Evolutionary conservation across 495 filamentous ascomycete species (phyloP).

Genomic region (Neurospora terricola): DNA sequence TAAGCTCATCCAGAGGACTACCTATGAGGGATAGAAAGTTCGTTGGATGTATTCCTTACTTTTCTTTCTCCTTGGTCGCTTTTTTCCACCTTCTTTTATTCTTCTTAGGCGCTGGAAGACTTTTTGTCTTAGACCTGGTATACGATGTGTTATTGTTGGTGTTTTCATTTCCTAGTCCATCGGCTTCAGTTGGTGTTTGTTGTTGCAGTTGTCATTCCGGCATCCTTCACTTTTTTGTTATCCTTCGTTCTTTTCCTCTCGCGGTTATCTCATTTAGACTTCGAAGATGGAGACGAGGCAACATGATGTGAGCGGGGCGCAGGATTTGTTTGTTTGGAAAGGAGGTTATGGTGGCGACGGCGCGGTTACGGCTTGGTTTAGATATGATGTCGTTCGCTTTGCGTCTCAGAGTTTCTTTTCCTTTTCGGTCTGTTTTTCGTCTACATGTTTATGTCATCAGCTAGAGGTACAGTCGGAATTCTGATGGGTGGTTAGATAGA

Average conservation of each 20-base stretch:
- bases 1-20: slow-evolving; percentile 21
- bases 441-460: neutral
- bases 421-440: neutral
- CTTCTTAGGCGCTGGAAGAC: neutral
- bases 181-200: neutral
- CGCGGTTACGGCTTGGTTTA: neutral
- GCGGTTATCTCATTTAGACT: neutral
- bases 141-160: neutral
- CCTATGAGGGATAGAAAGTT: slow-evolving; percentile 15
- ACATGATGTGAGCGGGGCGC: neutral
- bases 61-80: neutral
- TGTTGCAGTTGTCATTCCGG: neutral
- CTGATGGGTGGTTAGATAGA: neutral
- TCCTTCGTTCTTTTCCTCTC: slow-evolving; percentile 1
- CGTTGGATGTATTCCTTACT: neutral
- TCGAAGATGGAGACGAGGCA: neutral
- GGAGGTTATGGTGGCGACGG: neutral
- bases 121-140: neutral
- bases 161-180: neutral
- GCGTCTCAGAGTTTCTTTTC: neutral
- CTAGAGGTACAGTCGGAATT: neutral
- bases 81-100: neutral
- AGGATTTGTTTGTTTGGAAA: neutral
- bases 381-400: neutral
- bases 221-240: neutral